phyloP scores from a whole-genome alignment of 257 asterid genomes.

The Capsicum rhomboideum region DNA sequence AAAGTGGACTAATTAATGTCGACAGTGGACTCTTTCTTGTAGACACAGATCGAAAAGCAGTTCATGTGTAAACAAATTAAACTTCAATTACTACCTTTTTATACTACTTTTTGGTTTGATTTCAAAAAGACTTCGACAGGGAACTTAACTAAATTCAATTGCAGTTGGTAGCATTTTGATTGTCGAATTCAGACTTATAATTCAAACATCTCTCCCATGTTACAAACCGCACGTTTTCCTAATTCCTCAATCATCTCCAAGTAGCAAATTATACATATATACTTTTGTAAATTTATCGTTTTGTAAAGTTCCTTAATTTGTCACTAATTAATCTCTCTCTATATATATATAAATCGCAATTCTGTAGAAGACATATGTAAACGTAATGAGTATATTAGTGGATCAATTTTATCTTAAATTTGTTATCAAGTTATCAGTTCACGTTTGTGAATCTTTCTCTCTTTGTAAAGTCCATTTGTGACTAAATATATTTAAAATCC shows the following conservation, averaged over 20 bases:
- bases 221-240: neutral
- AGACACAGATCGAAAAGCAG: too few species aligned
- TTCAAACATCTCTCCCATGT: neutral
- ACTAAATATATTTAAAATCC: neutral
- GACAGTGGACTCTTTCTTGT: neutral
- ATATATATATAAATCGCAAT: too few species aligned
- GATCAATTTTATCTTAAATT: too few species aligned
- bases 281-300: neutral
- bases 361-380: neutral
- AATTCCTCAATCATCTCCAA: neutral
- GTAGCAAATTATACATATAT: neutral
- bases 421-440: too few species aligned
- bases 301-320: too few species aligned
- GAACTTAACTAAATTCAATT: neutral
- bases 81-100: neutral
- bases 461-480: neutral
- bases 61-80: neutral
- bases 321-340: too few species aligned
- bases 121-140: neutral
- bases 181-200: neutral
- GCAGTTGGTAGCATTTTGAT: neutral
- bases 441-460: too few species aligned
- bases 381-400: neutral
- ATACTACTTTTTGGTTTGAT: neutral
- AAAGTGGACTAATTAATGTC: neutral